Evolutionary conservation across 768 basidiomycete genomes (phyloP).

Genomic region (Termitomyces sp.): DNA sequence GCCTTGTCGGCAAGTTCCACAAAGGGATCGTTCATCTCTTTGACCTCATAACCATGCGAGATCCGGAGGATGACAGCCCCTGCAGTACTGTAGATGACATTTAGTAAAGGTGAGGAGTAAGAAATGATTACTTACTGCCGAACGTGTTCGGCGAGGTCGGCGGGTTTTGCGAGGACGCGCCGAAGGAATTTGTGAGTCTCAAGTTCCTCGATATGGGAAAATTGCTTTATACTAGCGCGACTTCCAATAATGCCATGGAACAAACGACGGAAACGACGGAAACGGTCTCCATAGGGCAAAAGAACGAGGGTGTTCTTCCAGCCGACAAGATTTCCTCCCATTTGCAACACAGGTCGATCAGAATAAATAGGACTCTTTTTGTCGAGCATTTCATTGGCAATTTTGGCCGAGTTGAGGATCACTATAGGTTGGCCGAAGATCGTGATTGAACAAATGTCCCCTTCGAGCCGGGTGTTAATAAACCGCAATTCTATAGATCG

Average conservation of each 20-base stretch:
- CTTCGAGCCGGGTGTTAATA: slow-evolving; percentile 22
- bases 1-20: slow-evolving; percentile 48
- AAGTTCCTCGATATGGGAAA: slow-evolving; percentile 36
- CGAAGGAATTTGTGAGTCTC: slow-evolving; percentile 45
- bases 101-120: not conserved
- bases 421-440: slow-evolving; percentile 56
- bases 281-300: slow-evolving; percentile 52
- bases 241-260: slow-evolving; percentile 49
- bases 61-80: slow-evolving; percentile 50
- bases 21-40: slow-evolving; percentile 45
- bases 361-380: slow-evolving; percentile 65
- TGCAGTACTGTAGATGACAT: slow-evolving; percentile 29
- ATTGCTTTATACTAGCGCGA: slow-evolving; percentile 34
- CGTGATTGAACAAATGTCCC: slow-evolving; percentile 55
- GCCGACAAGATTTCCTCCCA: slow-evolving; percentile 52
- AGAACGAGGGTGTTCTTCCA: slow-evolving; percentile 54
- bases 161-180: slow-evolving; percentile 41
- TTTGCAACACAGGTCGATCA: slow-evolving; percentile 52
- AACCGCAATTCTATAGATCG: not conserved
- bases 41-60: slow-evolving; percentile 49
- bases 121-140: slow-evolving; percentile 33
- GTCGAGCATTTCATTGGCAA: slow-evolving; percentile 55
- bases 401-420: slow-evolving; percentile 45
- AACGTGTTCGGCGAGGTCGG: slow-evolving; percentile 38
- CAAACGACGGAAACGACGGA: slow-evolving; percentile 46